These are phyloP conservation scores for Magnusiomyces suaveolens DNA, from an alignment of 1,139 yeast species.

Conservation along the genomic window DNA sequence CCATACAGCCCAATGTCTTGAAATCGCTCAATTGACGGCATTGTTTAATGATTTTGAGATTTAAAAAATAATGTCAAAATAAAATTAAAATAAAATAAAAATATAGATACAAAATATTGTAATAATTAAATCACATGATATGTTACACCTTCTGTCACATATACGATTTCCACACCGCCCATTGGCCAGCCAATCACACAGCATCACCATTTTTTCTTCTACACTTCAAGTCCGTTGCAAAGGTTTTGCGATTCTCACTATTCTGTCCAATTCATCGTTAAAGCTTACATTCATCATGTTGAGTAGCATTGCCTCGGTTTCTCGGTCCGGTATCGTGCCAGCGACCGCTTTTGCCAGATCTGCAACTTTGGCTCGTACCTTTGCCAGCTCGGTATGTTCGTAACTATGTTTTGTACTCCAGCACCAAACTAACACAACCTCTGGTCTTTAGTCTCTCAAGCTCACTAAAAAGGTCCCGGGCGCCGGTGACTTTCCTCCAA, in stretches of 20 bases:
- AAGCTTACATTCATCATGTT: background rate
- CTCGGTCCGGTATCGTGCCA: background rate
- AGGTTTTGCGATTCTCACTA: background rate
- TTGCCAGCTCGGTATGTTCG: background rate
- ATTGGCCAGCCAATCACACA: no score
- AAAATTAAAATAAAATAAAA: background rate
- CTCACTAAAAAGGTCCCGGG: background rate
- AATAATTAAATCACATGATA: no score
- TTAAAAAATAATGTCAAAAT: no score
- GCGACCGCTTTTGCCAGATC: background rate
- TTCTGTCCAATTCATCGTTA: background rate
- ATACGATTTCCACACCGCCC: no score
- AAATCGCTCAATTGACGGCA: background rate
- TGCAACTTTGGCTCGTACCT: background rate
- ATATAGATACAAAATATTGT: no score
- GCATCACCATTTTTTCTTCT: no score
- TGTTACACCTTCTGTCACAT: no score
- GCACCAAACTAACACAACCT: background rate
- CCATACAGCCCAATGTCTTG: constrained; percentile 45
- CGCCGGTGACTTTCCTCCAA: constrained; percentile 8
- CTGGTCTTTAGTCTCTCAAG: background rate
- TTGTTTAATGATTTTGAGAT: background rate
- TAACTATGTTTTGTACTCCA: background rate
- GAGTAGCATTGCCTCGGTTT: constrained; percentile 1
- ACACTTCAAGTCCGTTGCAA: no score